These are phyloP conservation scores for Larix kaempferi DNA, from an alignment of 75 land plant species.

Conservation along the genomic window DNA sequence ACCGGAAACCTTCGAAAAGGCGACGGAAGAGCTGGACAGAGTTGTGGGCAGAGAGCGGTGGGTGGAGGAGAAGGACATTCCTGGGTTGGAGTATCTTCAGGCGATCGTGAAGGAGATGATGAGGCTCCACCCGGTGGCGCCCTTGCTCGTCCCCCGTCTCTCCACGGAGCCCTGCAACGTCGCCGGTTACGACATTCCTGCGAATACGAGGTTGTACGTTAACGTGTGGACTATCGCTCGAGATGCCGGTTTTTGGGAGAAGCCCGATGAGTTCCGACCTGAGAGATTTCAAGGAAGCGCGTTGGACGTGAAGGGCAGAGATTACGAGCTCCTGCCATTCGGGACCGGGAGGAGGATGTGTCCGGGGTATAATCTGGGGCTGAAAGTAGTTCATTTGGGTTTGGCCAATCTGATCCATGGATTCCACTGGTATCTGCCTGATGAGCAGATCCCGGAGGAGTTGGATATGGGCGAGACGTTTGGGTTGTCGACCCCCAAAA, in stretches of 20 bases:
- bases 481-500: conserved; percentile 34
- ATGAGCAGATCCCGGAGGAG: background rate
- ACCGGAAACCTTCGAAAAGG: conserved; percentile 27
- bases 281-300: conserved; percentile 35
- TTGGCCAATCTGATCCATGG: conserved; percentile 39
- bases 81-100: conserved; percentile 41
- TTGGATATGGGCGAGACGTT: conserved; percentile 38
- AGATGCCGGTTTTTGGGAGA: conserved; percentile 45
- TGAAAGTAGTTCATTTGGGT: conserved; percentile 27
- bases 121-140: conserved; percentile 47
- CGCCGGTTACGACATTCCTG: conserved; percentile 38
- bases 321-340: conserved; percentile 53
- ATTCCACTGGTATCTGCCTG: conserved; percentile 35
- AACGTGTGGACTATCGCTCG: conserved; percentile 62
- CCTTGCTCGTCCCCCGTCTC: conserved; percentile 26
- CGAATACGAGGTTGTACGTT: conserved; percentile 32
- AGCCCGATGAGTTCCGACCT: conserved; percentile 44
- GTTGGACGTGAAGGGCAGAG: conserved; percentile 40
- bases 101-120: conserved; percentile 54
- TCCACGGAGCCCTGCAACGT: conserved; percentile 30
- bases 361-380: conserved; percentile 42
- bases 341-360: conserved; percentile 55
- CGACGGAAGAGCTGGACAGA: conserved; percentile 35
- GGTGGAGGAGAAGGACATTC: conserved; percentile 53
- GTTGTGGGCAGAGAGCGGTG: conserved; percentile 33